Evolutionary conservation across 2,329 filamentous ascomycete genomes (phyloP), one percentile per base, ranked within the genome.

Genomic region (Fusarium sp.): DNA sequence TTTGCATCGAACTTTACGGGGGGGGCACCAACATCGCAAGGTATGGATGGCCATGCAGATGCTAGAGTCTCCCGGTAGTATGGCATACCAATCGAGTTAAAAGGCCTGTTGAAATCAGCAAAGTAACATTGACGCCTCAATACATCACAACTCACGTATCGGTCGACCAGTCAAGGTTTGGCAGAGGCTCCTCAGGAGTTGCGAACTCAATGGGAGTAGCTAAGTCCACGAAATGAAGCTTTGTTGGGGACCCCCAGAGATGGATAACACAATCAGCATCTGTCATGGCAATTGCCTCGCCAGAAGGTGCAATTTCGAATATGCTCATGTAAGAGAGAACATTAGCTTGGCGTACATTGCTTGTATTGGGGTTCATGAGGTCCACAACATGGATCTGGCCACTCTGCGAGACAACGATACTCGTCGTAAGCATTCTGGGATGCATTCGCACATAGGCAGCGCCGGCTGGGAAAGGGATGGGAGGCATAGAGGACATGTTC

Each of bases 391-490:
- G 95, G 78, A 99, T 92, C 78, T 97, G 94, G 2, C 96, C 96
- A 43, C 89, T 92, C 74, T 96, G 93, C 4, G 95, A 97, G 27
- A 94, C 90, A 49, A 99, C 93, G 63, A 99, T 94, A 73, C 93
- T 95, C 0, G 96, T 98, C 1, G 96, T 97, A 20, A 94, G 91
- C 87, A 99, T 92, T 73, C 94, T 91, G 2, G 96, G 96, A 77
- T 99, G 96, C 92, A 99, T 96, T 60, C 96, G 90, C 41, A 97
- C 94, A 81, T 94, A 97, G 35, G 96, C 95, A 37, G 95, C 96
- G 11, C 96, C 94, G 4, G 94, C 91, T 58, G 96, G 95, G 71
- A 91, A 99, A 1, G 96, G 93, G 41, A 99, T 95, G 0, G 96
- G 96, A 6, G 93, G 91, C 76, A 97, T 88, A 22, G 94, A 93